Conservation (phyloP, 306 rosid species). For the Styphnolobium japonicum region DNA sequence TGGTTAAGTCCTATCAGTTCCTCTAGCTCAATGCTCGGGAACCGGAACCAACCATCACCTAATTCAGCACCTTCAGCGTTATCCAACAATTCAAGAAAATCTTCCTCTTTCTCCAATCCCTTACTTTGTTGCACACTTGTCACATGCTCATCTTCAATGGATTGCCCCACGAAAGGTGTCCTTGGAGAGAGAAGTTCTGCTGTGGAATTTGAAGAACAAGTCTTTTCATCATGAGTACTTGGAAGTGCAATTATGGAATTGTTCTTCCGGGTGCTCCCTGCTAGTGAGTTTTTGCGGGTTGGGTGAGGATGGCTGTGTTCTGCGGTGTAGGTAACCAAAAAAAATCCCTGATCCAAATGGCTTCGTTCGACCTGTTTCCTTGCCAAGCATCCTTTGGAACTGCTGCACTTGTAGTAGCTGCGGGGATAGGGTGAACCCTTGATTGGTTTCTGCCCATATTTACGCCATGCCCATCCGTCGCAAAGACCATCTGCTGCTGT, state of each 20-base stretch:
- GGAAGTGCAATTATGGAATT: not conserved
- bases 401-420: constrained; percentile 87
- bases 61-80: constrained; percentile 6
- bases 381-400: constrained; percentile 81
- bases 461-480: constrained; percentile 93
- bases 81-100: constrained; percentile 22
- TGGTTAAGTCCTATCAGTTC: constrained; percentile 27
- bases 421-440: constrained; percentile 95
- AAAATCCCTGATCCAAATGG: constrained; percentile 52
- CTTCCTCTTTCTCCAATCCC: constrained; percentile 24
- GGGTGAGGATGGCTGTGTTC: constrained; percentile 82
- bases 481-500: constrained; percentile 41
- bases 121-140: constrained; percentile 1
- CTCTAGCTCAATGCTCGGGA: constrained; percentile 34
- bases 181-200: not conserved
- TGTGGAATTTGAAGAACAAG: not conserved
- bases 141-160: constrained; percentile 24
- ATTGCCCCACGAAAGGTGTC: not conserved
- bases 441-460: constrained; percentile 95
- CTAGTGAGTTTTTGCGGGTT: constrained; percentile 44
- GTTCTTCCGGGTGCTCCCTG: constrained; percentile 32
- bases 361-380: constrained; percentile 87
- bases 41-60: constrained; percentile 34
- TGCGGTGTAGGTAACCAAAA: constrained; percentile 68
- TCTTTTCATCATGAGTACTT: not conserved